These are phyloP conservation scores for Cryptococcus maquisensis DNA, from an alignment of 1,284 basidiomycete genomes.

Conservation along the genomic window DNA sequence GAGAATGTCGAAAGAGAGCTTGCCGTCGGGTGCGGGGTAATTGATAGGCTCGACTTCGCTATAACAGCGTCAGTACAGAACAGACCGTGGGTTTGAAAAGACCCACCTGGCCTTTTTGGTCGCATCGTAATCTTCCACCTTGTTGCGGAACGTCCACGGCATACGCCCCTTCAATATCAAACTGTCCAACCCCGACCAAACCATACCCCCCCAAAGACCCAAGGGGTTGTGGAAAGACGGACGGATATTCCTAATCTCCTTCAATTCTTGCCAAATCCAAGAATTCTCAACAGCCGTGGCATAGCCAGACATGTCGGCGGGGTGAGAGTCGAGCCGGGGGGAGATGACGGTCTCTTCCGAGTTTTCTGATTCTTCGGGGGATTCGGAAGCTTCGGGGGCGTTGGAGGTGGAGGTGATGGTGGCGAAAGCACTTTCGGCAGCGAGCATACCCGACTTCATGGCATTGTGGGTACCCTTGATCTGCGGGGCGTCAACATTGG, in stretches of 20 bases:
- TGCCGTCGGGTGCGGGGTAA: conserved; percentile 86
- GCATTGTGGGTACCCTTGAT: conserved; percentile 99
- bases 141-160: conserved; percentile 87
- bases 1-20: conserved; percentile 89
- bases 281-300: conserved; percentile 68
- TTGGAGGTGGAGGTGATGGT: conserved; percentile 53
- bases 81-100: not conserved
- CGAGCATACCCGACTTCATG: conserved; percentile 99
- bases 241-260: conserved; percentile 88
- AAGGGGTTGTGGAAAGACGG: conserved; percentile 84
- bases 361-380: conserved; percentile 3
- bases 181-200: conserved; percentile 86
- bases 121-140: conserved; percentile 64
- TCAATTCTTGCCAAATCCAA: conserved; percentile 84
- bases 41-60: conserved; percentile 72
- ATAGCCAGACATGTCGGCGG: conserved; percentile 73
- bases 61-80: not conserved
- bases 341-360: conserved; percentile 2
- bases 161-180: conserved; percentile 78
- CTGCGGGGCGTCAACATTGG: conserved; percentile 17
- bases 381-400: conserved; percentile 31
- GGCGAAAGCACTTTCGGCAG: conserved; percentile 80
- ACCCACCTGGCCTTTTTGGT: conserved; percentile 62
- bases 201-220: conserved; percentile 82
- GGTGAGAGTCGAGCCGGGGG: conserved; percentile 8